phyloP scores from a whole-genome alignment of 441 rosid species.

The Gossypium aridum region DNA sequence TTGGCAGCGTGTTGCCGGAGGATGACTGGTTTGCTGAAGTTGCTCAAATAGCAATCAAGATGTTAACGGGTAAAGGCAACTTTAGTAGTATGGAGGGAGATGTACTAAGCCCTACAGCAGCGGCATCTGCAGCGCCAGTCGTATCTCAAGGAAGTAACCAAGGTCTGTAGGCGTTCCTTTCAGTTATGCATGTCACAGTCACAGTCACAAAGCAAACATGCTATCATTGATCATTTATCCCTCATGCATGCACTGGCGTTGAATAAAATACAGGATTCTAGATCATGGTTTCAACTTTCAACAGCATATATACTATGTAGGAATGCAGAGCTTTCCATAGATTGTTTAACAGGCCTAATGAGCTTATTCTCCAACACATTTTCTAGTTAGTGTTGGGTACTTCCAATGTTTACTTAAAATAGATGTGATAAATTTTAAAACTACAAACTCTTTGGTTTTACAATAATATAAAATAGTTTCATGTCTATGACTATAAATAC shows the following conservation, averaged over 20 bases:
- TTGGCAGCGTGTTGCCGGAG: conserved; percentile 16
- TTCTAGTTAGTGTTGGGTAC: not conserved
- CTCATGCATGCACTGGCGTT: not conserved
- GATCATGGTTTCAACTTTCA: not conserved
- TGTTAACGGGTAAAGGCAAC: conserved; percentile 52
- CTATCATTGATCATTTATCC: not conserved
- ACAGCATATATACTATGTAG: not conserved
- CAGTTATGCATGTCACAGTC: not conserved
- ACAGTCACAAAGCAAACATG: not conserved
- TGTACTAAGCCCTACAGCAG: conserved; percentile 52
- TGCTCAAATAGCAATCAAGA: conserved; percentile 56
- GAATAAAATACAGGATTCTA: not conserved
- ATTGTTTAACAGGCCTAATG: not conserved
- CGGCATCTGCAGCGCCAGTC: conserved; percentile 46
- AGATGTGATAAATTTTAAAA: not conserved
- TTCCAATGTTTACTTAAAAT: not conserved
- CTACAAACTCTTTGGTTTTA: no score
- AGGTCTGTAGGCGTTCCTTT: conserved; percentile 5
- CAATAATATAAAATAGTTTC: no score
- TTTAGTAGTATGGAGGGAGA: conserved; percentile 48
- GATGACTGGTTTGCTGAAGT: conserved; percentile 8
- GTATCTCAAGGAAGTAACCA: conserved; percentile 55
- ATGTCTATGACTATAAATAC: no score
- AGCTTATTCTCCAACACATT: not conserved
- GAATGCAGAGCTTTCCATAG: not conserved